phyloP scores from a whole-genome alignment of 164 flowering plant species.

The Vitis riparia region DNA sequence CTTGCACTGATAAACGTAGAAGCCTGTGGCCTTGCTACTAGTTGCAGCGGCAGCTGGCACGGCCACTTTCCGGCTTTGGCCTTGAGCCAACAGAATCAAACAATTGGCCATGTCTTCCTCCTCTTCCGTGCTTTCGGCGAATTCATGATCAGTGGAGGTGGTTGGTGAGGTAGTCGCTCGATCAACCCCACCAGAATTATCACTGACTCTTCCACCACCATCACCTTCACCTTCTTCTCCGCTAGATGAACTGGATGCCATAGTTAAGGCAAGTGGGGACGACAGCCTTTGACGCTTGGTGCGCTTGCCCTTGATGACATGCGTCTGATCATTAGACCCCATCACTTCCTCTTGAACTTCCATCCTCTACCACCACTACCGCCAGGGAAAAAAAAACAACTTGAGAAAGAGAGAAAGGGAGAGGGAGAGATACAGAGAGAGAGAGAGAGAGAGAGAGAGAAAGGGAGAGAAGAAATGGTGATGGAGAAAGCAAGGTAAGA shows the following conservation, averaged over 20 bases:
- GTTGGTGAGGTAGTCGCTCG: not conserved
- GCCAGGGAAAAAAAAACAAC: not conserved
- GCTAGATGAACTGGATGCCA: conserved; percentile 20
- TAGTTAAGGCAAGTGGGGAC: conserved; percentile 21
- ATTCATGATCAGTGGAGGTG: not conserved
- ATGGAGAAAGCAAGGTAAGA: not conserved
- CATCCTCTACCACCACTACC: not conserved
- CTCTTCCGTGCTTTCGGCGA: conserved; percentile 16
- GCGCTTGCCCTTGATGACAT: conserved; percentile 46
- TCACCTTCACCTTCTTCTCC: not conserved
- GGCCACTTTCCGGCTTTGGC: not conserved
- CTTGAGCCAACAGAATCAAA: conserved; percentile 53
- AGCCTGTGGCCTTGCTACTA: not conserved
- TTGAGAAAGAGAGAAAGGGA: not conserved
- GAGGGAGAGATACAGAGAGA: not conserved
- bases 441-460: conserved; percentile 11
- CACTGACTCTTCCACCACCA: conserved; percentile 2
- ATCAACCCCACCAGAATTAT: not conserved
- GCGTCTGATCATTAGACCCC: conserved; percentile 8
- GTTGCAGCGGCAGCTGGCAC: conserved; percentile 1
- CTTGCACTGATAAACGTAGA: conserved; percentile 40
- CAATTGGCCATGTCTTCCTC: conserved; percentile 69
- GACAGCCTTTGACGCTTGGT: conserved; percentile 43
- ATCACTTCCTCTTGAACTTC: conserved; percentile 16
- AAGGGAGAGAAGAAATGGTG: not conserved